phyloP scores from a whole-genome alignment of 2,329 filamentous ascomycete species.

The Talaromyces amestolkiae region DNA sequence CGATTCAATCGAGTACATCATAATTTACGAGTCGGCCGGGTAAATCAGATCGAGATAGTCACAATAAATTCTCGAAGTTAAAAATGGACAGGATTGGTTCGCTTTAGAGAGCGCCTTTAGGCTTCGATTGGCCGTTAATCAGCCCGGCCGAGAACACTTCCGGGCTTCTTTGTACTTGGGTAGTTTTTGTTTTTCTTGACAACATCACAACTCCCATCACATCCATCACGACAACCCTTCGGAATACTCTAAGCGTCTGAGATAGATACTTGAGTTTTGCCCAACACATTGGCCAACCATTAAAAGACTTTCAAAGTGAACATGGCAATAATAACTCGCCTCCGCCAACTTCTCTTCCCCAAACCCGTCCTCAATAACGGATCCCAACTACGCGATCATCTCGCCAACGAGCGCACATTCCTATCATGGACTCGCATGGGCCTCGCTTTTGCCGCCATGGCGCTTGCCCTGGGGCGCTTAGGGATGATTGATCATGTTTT shows the following conservation, averaged over 20 bases:
- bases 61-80: too few relatives aligned
- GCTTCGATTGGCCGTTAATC: neutral
- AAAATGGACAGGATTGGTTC: neutral
- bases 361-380: constrained; percentile 29
- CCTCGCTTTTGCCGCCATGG: constrained; percentile 34
- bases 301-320: neutral
- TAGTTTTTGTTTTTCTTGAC: neutral
- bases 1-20: too few relatives aligned
- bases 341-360: constrained; percentile 27
- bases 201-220: neutral
- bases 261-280: neutral
- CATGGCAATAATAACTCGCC: neutral
- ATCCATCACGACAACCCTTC: neutral
- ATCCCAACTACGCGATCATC: constrained; percentile 34
- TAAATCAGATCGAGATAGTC: neutral
- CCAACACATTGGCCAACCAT: too few relatives aligned
- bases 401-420: constrained; percentile 35
- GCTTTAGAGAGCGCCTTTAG: neutral
- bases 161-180: neutral
- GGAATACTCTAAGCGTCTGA: too few relatives aligned
- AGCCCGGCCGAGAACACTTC: neutral
- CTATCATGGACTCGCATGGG: constrained; percentile 36
- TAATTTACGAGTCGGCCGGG: neutral
- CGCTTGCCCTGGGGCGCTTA: constrained; percentile 30
- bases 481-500: constrained; percentile 30